Evolutionary conservation across 345 rosid species (phyloP).

Genomic region (Odontarrhena argentea): DNA sequence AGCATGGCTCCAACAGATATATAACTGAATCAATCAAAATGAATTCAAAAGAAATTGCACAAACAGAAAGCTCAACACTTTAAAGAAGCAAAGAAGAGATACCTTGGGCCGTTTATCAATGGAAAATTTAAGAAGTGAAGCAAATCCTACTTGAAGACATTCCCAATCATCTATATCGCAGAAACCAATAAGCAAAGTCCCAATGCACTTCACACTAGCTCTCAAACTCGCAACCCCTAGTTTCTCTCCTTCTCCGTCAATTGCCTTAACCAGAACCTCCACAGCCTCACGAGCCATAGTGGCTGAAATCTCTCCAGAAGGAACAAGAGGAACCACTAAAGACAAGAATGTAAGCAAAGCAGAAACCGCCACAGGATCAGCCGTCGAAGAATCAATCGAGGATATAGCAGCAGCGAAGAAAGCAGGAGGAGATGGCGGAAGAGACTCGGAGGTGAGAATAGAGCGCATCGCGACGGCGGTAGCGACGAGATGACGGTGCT

Average conservation of each 20-base stretch:
- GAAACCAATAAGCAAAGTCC: constrained; percentile 56
- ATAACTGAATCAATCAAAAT: constrained; percentile 13
- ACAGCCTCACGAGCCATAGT: constrained; percentile 73
- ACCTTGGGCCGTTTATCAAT: constrained; percentile 94
- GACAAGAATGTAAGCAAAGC: constrained; percentile 73
- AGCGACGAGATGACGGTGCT: constrained; percentile 90
- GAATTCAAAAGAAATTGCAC: neutral
- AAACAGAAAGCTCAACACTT: constrained; percentile 12
- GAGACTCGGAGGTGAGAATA: constrained; percentile 67
- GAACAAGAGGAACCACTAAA: constrained; percentile 57
- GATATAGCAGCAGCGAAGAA: constrained; percentile 86
- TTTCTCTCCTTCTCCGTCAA: constrained; percentile 45
- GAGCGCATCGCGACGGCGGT: constrained; percentile 89
- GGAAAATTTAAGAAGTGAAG: constrained; percentile 60
- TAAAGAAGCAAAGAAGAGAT: neutral
- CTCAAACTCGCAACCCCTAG: constrained; percentile 65
- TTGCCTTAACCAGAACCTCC: constrained; percentile 51
- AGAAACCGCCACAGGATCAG: constrained; percentile 59
- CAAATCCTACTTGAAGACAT: constrained; percentile 59
- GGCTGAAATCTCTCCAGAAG: constrained; percentile 48
- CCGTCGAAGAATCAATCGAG: constrained; percentile 39
- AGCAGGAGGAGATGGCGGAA: constrained; percentile 58
- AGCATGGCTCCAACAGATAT: neutral
- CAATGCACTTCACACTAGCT: constrained; percentile 81
- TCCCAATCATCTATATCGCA: constrained; percentile 74